Evolutionary conservation across 2,329 filamentous ascomycete species (phyloP).

Genomic region (Trichoderma guizhouense): DNA sequence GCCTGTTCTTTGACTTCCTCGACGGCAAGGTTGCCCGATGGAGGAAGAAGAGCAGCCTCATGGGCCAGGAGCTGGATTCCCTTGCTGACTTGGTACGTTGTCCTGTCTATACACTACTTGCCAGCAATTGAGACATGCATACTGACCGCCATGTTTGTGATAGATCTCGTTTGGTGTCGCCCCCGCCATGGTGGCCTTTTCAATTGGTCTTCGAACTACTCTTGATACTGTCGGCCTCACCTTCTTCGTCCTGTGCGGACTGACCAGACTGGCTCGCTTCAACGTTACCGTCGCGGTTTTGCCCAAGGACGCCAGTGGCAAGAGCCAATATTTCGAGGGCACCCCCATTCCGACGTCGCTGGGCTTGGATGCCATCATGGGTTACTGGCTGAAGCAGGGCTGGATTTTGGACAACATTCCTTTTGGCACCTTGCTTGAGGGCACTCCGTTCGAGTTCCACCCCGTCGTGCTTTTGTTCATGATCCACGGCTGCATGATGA

Average conservation of each 20-base stretch:
- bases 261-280: constrained; percentile 92
- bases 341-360: constrained; percentile 92
- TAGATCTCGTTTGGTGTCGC: constrained; percentile 95
- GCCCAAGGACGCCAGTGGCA: constrained; percentile 87
- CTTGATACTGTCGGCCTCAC: constrained; percentile 76
- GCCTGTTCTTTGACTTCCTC: constrained; percentile 96
- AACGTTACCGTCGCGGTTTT: constrained; percentile 90
- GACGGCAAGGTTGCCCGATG: constrained; percentile 95
- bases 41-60: constrained; percentile 94
- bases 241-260: constrained; percentile 91
- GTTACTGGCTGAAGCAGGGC: constrained; percentile 78
- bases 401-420: constrained; percentile 81
- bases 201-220: constrained; percentile 79
- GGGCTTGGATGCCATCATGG: constrained; percentile 77
- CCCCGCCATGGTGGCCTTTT: constrained; percentile 82
- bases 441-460: constrained; percentile 75
- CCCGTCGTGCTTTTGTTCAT: constrained; percentile 78
- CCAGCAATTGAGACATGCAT: neutral
- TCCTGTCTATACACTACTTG: neutral
- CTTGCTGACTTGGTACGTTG: constrained; percentile 80
- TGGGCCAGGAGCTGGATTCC: constrained; percentile 97
- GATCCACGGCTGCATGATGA: constrained; percentile 89
- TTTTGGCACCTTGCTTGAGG: constrained; percentile 64
- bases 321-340: constrained; percentile 94
- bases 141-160: constrained; percentile 8